phyloP scores from a whole-genome alignment of 179 eudicot species.

The Sideroxylon spinosum region DNA sequence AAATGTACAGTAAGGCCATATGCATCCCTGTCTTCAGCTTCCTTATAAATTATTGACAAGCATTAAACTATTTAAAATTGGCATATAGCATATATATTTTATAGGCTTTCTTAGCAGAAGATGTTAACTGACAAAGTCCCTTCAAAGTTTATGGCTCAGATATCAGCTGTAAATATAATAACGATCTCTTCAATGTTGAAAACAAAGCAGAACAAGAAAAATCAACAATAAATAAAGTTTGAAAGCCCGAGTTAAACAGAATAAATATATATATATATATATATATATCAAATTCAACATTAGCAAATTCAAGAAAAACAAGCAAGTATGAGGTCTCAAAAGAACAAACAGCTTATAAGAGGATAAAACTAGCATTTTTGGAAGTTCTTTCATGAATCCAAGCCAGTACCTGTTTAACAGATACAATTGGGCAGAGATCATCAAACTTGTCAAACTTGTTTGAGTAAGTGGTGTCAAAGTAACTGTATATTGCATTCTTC shows the following conservation, averaged over 20 bases:
- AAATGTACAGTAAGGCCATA: neutral
- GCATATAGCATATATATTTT: neutral
- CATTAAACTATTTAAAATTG: neutral
- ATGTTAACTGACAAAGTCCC: neutral
- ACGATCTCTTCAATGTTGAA: neutral
- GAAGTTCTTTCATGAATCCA: neutral
- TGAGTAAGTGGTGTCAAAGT: slow-evolving; percentile 67
- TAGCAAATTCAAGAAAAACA: neutral
- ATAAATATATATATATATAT: too few relatives aligned
- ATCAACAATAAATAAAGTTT: neutral
- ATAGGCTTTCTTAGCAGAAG: neutral
- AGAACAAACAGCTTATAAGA: neutral
- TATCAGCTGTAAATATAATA: neutral
- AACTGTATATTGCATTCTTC: slow-evolving; percentile 81
- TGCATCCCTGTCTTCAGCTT: neutral
- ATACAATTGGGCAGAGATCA: slow-evolving; percentile 75
- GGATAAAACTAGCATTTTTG: neutral
- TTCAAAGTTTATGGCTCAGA: neutral
- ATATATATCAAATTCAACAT: neutral
- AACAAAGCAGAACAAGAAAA: neutral
- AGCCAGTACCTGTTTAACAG: slow-evolving; percentile 55
- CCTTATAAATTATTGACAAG: neutral
- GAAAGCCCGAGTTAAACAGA: neutral
- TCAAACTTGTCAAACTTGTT: slow-evolving; percentile 80
- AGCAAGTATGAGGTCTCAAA: neutral